These are phyloP conservation scores for Drechmeria coniospora DNA, from an alignment of 2,329 filamentous ascomycete genomes.

Conservation along the genomic window DNA sequence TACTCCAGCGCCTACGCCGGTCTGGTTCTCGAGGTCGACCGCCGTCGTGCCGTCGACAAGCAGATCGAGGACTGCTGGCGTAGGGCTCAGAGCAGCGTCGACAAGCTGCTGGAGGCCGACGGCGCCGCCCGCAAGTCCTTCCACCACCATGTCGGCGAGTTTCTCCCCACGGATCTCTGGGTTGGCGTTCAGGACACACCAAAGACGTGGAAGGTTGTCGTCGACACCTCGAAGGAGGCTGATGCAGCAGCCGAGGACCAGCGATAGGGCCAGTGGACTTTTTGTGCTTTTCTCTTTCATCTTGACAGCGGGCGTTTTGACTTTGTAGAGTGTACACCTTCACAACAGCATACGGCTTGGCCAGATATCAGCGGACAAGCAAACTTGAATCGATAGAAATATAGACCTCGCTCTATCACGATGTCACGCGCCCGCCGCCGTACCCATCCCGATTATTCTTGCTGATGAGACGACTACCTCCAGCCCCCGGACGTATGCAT, in stretches of 20 bases:
- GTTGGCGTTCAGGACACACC: conserved; percentile 52
- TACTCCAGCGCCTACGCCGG: conserved; percentile 76
- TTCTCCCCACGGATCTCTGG: conserved; percentile 79
- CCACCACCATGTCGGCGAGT: conserved; percentile 68
- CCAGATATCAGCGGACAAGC: too few species aligned
- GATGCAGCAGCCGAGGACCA: conserved; percentile 7
- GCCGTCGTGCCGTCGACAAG: conserved; percentile 57
- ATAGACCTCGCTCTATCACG: too few species aligned
- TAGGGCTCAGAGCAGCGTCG: conserved; percentile 63
- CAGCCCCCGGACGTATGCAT: too few species aligned
- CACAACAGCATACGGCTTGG: too few species aligned
- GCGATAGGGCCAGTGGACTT: too few species aligned
- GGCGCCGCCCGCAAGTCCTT: conserved; percentile 61
- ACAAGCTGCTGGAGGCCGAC: conserved; percentile 61
- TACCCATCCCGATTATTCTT: too few species aligned
- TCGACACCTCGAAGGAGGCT: conserved; percentile 16
- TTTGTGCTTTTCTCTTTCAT: too few species aligned
- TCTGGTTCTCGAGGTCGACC: conserved; percentile 67
- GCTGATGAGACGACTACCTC: too few species aligned
- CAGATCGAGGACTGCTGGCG: conserved; percentile 59
- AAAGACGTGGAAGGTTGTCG: conserved; percentile 33
- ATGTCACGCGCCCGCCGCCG: too few species aligned
- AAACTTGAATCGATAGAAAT: too few species aligned
- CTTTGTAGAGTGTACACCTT: too few species aligned
- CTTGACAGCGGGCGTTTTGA: too few species aligned